Evolutionary conservation across 2,329 filamentous ascomycete species (phyloP), one percentile per base, ranked within the genome.

Genomic region (Cryphonectria carpinicola): DNA sequence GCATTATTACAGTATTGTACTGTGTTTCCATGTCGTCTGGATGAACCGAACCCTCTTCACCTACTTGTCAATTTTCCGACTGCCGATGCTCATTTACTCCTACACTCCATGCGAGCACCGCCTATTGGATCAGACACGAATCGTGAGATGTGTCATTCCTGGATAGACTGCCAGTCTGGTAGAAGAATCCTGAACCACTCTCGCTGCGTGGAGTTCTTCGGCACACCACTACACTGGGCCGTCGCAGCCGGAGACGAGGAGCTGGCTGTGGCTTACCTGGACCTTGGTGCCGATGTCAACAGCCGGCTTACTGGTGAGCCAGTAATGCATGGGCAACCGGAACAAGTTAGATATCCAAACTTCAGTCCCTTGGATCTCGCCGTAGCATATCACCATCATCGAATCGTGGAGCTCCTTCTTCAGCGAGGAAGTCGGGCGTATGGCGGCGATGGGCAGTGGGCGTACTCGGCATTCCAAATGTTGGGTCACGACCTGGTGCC

Each of bases 341-440:
- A 58, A 14, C 25, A 58, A 17, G 54, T 58, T 8, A 58, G 54
- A 25, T 58, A 58, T 32, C 54, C 54, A 2, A 58, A 14, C 25
- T 58, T 58, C 54, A 58, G 54, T 11, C 54, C 54, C 54, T 14
- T 58, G n/a, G 54, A 58, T 58, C 54, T 58, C 54, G 54, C 54
- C 25, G 54, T 58, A 17, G 54, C 54, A 58, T 58, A 58, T 25
- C 54, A 58, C 17, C 54, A 32, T 58, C 54, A 58, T 58, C 54
- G 14, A 13, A 8, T 58, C 54, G 54, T 58, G 54, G n/a, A 32
- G 5, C 54, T 58, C 54, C 25, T 58, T 2, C 54, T 58, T 32
- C n/a, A 28, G 4, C 25, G 54, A 58, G 54, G 54, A 25, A 58
- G 54, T 28, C 54, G 32, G 25, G 10, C n/a, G 14, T 58, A 58